phyloP scores from a whole-genome alignment of 75 land plant genomes.

The Isoetes taiwanensis region DNA sequence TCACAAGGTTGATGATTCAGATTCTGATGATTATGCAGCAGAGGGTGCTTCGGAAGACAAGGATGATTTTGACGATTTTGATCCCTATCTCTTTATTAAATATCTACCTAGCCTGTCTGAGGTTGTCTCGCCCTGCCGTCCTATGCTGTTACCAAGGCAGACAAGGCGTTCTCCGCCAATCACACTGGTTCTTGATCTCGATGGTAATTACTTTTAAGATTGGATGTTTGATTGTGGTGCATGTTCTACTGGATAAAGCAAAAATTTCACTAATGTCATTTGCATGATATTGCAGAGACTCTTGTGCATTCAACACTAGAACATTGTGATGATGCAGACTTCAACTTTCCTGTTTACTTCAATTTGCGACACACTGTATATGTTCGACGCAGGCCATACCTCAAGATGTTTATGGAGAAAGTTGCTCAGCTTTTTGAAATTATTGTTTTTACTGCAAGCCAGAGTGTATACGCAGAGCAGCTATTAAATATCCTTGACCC shows the following conservation, averaged over 20 bases:
- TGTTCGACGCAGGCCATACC: conserved; percentile 61
- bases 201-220: conserved; percentile 48
- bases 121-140: conserved; percentile 20
- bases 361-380: conserved; percentile 65
- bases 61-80: conserved; percentile 45
- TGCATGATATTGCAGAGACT: conserved; percentile 65
- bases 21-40: conserved; percentile 36
- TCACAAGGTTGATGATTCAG: conserved; percentile 34
- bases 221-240: no score
- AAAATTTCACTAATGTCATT: neutral
- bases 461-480: no score
- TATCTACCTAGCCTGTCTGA: conserved; percentile 45
- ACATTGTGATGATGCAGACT: conserved; percentile 62
- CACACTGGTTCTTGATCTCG: conserved; percentile 76
- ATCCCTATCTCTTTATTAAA: conserved; percentile 41
- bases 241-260: no score
- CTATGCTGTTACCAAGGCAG: conserved; percentile 32
- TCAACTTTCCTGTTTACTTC: conserved; percentile 54
- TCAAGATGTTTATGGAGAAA: conserved; percentile 49
- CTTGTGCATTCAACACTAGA: conserved; percentile 72
- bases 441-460: conserved; percentile 61
- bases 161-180: conserved; percentile 27
- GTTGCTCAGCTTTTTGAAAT: conserved; percentile 73
- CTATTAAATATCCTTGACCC: conserved; percentile 67
- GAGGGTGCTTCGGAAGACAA: conserved; percentile 8